Percentiles rank a stretch among this genome's conserved stretches.
Conservation (phyloP, 176 grass and related monocot genomes). For the Phragmites australis region DNA sequence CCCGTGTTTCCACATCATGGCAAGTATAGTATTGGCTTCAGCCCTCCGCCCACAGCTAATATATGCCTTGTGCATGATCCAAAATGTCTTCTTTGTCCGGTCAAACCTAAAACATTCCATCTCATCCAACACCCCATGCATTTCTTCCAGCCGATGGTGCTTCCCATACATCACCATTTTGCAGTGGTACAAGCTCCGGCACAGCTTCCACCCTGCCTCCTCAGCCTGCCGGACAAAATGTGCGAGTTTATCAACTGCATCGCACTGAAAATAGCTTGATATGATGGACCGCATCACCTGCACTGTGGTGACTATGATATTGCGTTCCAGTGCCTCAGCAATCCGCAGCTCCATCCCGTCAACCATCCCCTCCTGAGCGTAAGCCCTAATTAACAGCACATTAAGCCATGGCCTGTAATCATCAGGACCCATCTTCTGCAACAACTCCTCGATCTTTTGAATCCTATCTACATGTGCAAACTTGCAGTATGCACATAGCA, state of each 20-base stretch:
- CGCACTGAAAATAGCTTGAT: conserved; percentile 61
- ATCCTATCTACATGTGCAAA: conserved; percentile 53
- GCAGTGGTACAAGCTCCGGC: conserved; percentile 82
- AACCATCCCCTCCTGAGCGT: conserved; percentile 69
- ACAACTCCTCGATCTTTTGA: conserved; percentile 68
- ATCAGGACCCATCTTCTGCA: conserved; percentile 53
- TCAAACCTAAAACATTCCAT: conserved; percentile 67
- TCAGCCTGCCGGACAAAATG: conserved; percentile 62
- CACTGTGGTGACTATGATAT: conserved; percentile 52
- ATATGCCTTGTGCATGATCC: conserved; percentile 89
- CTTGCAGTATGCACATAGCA: conserved; percentile 88
- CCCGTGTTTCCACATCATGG: conserved; percentile 84
- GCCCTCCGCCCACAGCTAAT: conserved; percentile 38
- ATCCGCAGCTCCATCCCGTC: conserved; percentile 80
- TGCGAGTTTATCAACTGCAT: conserved; percentile 63
- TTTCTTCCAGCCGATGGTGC: conserved; percentile 58
- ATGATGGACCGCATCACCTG: conserved; percentile 62
- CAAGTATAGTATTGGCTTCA: conserved; percentile 66
- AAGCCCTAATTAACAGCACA: conserved; percentile 84
- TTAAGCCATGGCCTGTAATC: conserved; percentile 77
- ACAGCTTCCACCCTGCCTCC: conserved; percentile 74
- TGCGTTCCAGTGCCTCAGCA: conserved; percentile 55
- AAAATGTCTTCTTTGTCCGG: conserved; percentile 81
- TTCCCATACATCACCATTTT: conserved; percentile 97
- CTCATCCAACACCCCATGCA: conserved; percentile 78